These are phyloP conservation scores for Plasmodium falciparum DNA, from an alignment of 169 alveolate genomes.

Conservation along the genomic window DNA sequence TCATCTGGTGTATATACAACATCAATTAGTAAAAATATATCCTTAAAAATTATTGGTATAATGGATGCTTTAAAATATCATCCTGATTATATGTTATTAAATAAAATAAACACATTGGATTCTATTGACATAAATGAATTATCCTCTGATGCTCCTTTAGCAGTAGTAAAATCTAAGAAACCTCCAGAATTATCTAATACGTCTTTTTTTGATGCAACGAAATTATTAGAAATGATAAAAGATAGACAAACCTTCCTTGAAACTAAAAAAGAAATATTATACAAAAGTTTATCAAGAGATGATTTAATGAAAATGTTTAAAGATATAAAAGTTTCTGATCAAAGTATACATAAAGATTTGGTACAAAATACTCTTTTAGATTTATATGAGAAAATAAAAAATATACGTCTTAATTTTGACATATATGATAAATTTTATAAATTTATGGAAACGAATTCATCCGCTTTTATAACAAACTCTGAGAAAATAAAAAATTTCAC, in stretches of 20 bases:
- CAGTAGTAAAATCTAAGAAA: not conserved
- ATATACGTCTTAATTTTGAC: constrained; percentile 25
- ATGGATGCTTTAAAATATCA: constrained; percentile 77
- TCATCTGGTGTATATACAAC: constrained; percentile 77
- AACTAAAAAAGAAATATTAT: constrained; percentile 39
- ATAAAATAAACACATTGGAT: constrained; percentile 40
- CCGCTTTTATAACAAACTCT: constrained; percentile 51
- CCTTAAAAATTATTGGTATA: constrained; percentile 73
- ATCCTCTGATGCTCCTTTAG: not conserved
- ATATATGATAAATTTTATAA: constrained; percentile 68
- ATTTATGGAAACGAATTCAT: constrained; percentile 51
- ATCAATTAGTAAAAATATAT: constrained; percentile 63
- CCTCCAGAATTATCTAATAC: not conserved
- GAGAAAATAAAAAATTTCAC: constrained; percentile 67
- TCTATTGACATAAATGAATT: not conserved
- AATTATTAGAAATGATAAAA: constrained; percentile 63
- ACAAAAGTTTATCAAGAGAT: constrained; percentile 46
- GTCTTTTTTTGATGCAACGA: constrained; percentile 46
- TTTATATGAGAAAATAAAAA: constrained; percentile 58
- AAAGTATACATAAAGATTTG: constrained; percentile 7
- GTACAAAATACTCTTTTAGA: constrained; percentile 44
- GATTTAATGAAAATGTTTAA: constrained; percentile 64
- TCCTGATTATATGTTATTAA: constrained; percentile 75
- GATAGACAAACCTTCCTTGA: constrained; percentile 50
- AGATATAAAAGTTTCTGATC: constrained; percentile 24